These are phyloP conservation scores for Pseudogymnoascus sp. DNA, from an alignment of 2,329 filamentous ascomycete genomes.

Conservation along the genomic window DNA sequence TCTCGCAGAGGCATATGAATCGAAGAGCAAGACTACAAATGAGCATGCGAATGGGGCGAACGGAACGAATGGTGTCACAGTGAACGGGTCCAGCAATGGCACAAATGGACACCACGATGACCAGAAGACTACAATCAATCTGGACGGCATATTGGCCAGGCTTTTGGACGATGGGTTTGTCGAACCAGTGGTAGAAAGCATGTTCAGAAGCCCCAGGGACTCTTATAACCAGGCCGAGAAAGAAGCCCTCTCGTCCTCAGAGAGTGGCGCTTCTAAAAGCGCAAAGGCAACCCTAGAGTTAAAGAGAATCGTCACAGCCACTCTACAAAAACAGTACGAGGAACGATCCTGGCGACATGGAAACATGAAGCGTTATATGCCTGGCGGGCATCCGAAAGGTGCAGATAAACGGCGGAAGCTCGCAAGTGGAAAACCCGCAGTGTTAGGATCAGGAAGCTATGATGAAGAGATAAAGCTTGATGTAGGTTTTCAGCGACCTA, in stretches of 20 bases:
- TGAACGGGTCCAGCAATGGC: constrained; percentile 14
- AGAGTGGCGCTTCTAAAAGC: constrained; percentile 46
- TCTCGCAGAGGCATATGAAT: constrained; percentile 53
- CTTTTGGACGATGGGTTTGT: constrained; percentile 59
- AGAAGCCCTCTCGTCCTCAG: constrained; percentile 47
- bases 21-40: constrained; percentile 13
- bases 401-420: constrained; percentile 45
- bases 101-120: constrained; percentile 18
- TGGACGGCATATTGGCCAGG: constrained; percentile 34
- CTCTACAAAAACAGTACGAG: constrained; percentile 44
- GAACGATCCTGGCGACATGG: constrained; percentile 38
- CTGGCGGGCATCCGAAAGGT: constrained; percentile 21
- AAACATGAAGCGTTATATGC: constrained; percentile 39
- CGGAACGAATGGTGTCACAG: constrained; percentile 14
- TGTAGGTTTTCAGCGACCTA: constrained; percentile 33
- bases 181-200: constrained; percentile 49
- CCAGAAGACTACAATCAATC: constrained; percentile 14
- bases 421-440: constrained; percentile 35
- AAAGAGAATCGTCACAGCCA: constrained; percentile 44
- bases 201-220: constrained; percentile 54
- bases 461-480: constrained; percentile 39
- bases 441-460: constrained; percentile 30
- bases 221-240: constrained; percentile 53
- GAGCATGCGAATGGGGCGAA: constrained; percentile 27
- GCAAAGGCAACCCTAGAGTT: constrained; percentile 59